These are phyloP conservation scores for Phytophthora capsici DNA, from an alignment of 352 stramenopile genomes.

Conservation along the genomic window DNA sequence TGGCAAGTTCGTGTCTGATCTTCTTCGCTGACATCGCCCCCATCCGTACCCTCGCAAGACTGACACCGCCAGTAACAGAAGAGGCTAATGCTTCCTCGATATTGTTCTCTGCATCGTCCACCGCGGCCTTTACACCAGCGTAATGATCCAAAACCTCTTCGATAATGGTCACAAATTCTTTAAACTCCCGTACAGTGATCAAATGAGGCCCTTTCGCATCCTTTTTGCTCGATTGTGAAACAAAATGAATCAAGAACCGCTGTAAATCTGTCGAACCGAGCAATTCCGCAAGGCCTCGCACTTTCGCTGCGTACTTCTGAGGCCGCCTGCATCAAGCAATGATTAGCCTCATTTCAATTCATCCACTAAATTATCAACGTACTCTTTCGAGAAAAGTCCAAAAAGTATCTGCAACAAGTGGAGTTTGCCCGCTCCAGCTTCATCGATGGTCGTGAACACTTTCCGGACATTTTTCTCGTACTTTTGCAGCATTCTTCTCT, in stretches of 20 bases:
- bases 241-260: constrained; percentile 67
- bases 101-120: constrained; percentile 66
- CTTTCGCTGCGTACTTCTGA: constrained; percentile 50
- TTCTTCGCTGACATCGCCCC: constrained; percentile 68
- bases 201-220: constrained; percentile 14
- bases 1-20: constrained; percentile 54
- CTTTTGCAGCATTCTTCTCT: constrained; percentile 15
- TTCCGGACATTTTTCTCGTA: constrained; percentile 54
- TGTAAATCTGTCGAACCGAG: constrained; percentile 53
- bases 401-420: constrained; percentile 70
- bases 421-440: constrained; percentile 40
- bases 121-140: constrained; percentile 45
- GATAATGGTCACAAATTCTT: constrained; percentile 61
- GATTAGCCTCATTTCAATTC: background rate
- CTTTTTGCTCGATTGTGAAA: constrained; percentile 29
- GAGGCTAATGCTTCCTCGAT: constrained; percentile 49
- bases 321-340: constrained; percentile 14
- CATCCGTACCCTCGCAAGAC: constrained; percentile 45
- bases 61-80: constrained; percentile 25
- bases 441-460: constrained; percentile 57
- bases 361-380: constrained; percentile 16
- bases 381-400: constrained; percentile 64
- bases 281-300: constrained; percentile 55
- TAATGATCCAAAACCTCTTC: constrained; percentile 64
- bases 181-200: constrained; percentile 51